phyloP scores from a whole-genome alignment of 371 early-diverging fungal species.

The Mucor circinelloides region DNA sequence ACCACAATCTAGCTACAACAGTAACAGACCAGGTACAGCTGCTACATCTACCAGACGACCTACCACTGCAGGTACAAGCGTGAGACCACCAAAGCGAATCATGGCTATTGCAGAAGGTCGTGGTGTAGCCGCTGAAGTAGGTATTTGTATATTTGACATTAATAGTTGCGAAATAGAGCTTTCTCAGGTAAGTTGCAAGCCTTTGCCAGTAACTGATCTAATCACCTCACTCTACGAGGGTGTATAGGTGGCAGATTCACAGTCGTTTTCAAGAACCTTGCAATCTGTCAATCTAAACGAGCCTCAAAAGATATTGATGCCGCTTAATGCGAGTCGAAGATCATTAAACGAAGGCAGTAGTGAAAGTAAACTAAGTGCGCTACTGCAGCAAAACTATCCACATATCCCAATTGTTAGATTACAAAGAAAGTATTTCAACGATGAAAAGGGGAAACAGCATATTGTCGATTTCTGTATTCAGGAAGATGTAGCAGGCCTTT shows the following conservation, averaged over 20 bases:
- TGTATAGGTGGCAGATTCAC: conserved; percentile 67
- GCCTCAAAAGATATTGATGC: conserved; percentile 57
- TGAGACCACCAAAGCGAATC: conserved; percentile 6
- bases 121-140: conserved; percentile 61
- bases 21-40: background rate
- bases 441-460: conserved; percentile 50
- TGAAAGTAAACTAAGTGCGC: background rate
- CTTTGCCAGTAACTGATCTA: too few species aligned
- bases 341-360: conserved; percentile 20
- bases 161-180: conserved; percentile 62
- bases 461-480: conserved; percentile 52
- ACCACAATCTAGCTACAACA: background rate
- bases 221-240: background rate
- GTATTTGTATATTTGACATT: conserved; percentile 65
- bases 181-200: conserved; percentile 63
- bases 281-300: conserved; percentile 63
- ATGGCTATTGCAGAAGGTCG: conserved; percentile 57
- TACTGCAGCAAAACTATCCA: conserved; percentile 35
- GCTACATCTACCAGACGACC: background rate
- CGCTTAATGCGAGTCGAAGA: background rate
- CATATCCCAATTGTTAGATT: conserved; percentile 47
- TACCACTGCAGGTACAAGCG: background rate
- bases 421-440: conserved; percentile 63
- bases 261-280: conserved; percentile 61
- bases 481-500: conserved; percentile 41